These are phyloP conservation scores for Neoboletus subvelutipes DNA, from an alignment of 768 basidiomycete species.

Conservation along the genomic window DNA sequence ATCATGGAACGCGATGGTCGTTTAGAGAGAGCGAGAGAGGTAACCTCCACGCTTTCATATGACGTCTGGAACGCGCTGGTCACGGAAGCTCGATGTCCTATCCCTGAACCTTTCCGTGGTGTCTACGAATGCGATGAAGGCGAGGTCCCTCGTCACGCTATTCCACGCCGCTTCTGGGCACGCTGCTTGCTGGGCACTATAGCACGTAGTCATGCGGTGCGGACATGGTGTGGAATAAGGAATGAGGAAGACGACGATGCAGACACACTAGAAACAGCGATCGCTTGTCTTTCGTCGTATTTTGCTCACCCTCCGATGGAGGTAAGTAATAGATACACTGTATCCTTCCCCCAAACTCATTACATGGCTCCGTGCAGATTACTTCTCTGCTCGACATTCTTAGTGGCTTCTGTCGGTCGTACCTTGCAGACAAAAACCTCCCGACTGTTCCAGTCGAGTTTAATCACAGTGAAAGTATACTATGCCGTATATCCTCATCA, in stretches of 20 bases:
- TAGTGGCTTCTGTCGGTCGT: constrained; percentile 38
- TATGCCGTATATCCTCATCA: constrained; percentile 35
- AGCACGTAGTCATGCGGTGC: constrained; percentile 41
- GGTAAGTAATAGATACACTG: constrained; percentile 30
- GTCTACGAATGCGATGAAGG: constrained; percentile 10
- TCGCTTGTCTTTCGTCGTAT: constrained; percentile 53
- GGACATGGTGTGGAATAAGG: constrained; percentile 35
- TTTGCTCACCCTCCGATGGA: constrained; percentile 44
- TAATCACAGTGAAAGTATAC: constrained; percentile 31
- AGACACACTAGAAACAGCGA: constrained; percentile 43
- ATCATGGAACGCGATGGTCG: constrained; percentile 38
- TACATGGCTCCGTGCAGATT: constrained; percentile 34
- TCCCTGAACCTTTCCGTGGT: constrained; percentile 33
- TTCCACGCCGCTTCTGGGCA: constrained; percentile 54
- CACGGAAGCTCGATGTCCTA: constrained; percentile 35
- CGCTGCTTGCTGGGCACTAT: constrained; percentile 43
- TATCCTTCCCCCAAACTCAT: background rate
- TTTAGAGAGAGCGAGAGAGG: constrained; percentile 37
- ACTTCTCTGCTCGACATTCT: constrained; percentile 40
- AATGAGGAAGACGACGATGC: constrained; percentile 7
- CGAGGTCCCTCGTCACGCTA: constrained; percentile 27
- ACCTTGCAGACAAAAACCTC: constrained; percentile 33
- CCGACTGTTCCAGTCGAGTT: constrained; percentile 31
- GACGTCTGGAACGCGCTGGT: constrained; percentile 59
- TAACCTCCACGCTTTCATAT: constrained; percentile 42